Base-by-base conservation (phyloP, 192 early-diverging fungal species). In the Podila verticillata region DNA sequence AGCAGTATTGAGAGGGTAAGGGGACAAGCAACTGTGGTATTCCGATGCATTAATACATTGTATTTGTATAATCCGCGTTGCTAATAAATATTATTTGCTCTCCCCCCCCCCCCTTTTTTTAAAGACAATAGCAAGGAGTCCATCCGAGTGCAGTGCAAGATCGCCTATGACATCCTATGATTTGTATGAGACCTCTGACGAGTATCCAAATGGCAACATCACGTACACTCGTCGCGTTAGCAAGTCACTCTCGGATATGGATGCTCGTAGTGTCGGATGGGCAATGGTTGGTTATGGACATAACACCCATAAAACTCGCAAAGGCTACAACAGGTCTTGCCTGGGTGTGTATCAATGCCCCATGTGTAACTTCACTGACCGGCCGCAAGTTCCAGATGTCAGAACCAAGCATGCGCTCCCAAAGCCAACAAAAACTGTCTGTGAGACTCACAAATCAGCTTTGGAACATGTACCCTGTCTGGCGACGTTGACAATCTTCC, bases 121-220 rank as follows among this genome's bases (percentile, higher is more conserved):
- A n/a, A n/a, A n/a, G n/a, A n/a, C n/a, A n/a, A n/a, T n/a, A n/a
- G n/a, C n/a, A n/a, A n/a, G n/a, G n/a, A n/a, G n/a, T n/a, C n/a
- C n/a, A n/a, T n/a, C n/a, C n/a, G n/a, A n/a, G n/a, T n/a, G n/a
- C n/a, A n/a, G n/a, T n/a, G n/a, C n/a, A n/a, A n/a, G n/a, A n/a
- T n/a, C n/a, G n/a, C n/a, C n/a, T n/a, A n/a, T n/a, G n/a, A n/a
- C n/a, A 47, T 47, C 15, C 44, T 15, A 47, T 9, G 44, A 47
- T 9, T 61, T 34, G 7, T 9, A 63, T 63, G 39, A 48, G 28
- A n/a, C 35, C 5, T 48, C 22, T 20, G 15, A 19, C 15, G 24
- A 63, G 44, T 63, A 48, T 17, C 62, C 62, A 13, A 63, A 63
- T n/a, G 62, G 62, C 20, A 26, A 63, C 26, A 44, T 48, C n/a